Conservation (phyloP, 306 rosid genomes). For the Malus sieversii region DNA sequence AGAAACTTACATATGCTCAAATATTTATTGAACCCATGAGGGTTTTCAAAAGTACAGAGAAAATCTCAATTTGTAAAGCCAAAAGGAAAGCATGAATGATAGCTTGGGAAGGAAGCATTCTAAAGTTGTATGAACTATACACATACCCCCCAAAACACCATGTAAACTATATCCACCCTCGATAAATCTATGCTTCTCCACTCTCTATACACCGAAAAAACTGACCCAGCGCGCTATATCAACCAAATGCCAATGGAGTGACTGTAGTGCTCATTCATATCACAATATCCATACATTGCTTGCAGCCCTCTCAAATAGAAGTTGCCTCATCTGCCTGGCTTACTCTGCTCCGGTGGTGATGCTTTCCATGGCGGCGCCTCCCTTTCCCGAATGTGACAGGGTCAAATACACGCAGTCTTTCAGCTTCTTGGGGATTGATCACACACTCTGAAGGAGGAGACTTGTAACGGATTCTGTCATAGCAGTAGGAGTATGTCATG, state of each 20-base stretch:
- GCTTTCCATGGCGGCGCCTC: conserved; percentile 48
- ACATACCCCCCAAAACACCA: conserved; percentile 33
- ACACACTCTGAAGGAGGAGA: conserved; percentile 71
- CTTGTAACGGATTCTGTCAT: conserved; percentile 60
- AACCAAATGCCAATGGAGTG: conserved; percentile 12
- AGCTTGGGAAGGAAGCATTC: conserved; percentile 20
- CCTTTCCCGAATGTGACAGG: conserved; percentile 75
- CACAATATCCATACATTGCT: background rate
- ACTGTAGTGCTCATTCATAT: conserved; percentile 7
- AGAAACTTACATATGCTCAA: conserved; percentile 22
- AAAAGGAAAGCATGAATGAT: conserved; percentile 34
- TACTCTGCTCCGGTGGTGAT: conserved; percentile 36
- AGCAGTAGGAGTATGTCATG: conserved; percentile 93
- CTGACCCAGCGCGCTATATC: conserved; percentile 27
- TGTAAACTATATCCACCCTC: conserved; percentile 38
- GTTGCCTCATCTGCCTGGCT: conserved; percentile 26
- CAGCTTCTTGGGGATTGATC: conserved; percentile 53
- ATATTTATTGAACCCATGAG: conserved; percentile 51
- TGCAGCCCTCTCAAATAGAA: conserved; percentile 29
- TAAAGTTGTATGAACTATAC: conserved; percentile 57
- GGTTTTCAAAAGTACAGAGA: conserved; percentile 47
- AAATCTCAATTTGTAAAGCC: conserved; percentile 44
- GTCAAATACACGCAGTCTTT: conserved; percentile 58
- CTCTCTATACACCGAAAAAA: conserved; percentile 29
- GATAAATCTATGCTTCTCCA: conserved; percentile 28